Evolutionary conservation across 129 eudicot species (phyloP), one percentile per base, ranked within the genome.

Genomic region (Heracleum sosnowskyi): DNA sequence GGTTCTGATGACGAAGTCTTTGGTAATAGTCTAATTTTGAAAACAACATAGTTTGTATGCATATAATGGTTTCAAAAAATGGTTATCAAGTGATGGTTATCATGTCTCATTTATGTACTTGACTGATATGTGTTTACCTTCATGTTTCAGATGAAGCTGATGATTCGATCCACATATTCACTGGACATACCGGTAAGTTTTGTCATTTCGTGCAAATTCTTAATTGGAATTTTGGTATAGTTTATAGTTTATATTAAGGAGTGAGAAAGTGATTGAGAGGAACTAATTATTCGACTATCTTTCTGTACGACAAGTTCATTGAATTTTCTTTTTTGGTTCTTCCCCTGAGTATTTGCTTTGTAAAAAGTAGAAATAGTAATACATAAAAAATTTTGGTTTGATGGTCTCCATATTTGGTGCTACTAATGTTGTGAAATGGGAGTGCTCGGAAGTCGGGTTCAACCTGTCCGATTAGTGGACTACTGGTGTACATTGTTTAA

Each of bases 111-210:
- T 69, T 26, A 10, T 46, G 22, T 78, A 35, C 76, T 28, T 69
- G 53, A 60, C 31, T 63, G 16, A 74, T 33, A 36, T 64, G 13
- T 49, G 12, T 33, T 36, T 40, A 40, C 55, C 51, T 28, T 49
- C 11, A 77, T 37, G n/a, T 69, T 82, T 76, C 90, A 96, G 99
- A 92, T 74, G 97, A 84, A 60, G 86, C 87, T 41, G 99, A 96
- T 86, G 99, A 96, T 87, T 96, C 99, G n/a, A 46, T 87, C 79
- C 99, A 96, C 82, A 92, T 83, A 79, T 96, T 96, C 80, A 90
- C 99, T 33, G 99, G 97, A 42, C 99, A 96, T 78, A 84, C 97
- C 16, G 99, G 99, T 96, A 82, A 71, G n/a, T 42, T 45, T 37
- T 4, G 63, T 28, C n/a, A 63, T 16, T 22, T 69, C 46, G 37